Base-by-base conservation (phyloP, 2,329 filamentous ascomycete species). In the Aspergillus clavatus region DNA sequence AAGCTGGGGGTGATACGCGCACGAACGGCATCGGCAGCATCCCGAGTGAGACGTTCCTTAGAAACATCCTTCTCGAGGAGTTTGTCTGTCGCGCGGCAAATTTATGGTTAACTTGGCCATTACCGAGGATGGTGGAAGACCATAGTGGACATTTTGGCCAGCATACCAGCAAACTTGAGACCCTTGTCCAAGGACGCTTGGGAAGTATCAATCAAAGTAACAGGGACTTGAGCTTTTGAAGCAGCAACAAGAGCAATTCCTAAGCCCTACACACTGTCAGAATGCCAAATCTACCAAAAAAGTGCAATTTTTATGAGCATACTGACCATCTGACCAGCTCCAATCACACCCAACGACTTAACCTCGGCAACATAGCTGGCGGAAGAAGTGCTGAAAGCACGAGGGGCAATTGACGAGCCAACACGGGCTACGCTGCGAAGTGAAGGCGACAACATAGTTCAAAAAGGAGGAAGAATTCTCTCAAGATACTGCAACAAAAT, bases 171-270 rank as follows among this genome's bases (percentile, higher is more conserved):
- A 70, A 98, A 97, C 48, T 84, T 83, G 39, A 97, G 70, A 38
- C 89, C 89, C 73, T 94, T 96, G 62, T 93, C 84, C 51, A 98
- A 77, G 12, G 91, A 87, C 37, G 83, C 80, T 70, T 95, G 83
- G 8, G 86, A 93, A 50, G 72, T 86, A 67, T 98, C 93, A 48
- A 98, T 80, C 31, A 98, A 68, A 8, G 81, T 89, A 10, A 98
- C 91, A 2, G 89, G 86, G 0, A 98, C 80, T 48, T 82, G 76
- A 35, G 91, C 91, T 66, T 76, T 89, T 55, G 88, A 83, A 35
- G 91, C 89, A 40, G 91, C 93, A 38, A 98, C 91, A 12, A 98
- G 81, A 40, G 93, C 93, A 67, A 98, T 98, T 48, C 93, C 93
- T 36, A 98, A 75, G 48, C 93, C 93, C 91, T 97, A 58, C 35